Evolutionary conservation across 2,329 filamentous ascomycete genomes (phyloP).

Genomic region (Aspergillus sp.): DNA sequence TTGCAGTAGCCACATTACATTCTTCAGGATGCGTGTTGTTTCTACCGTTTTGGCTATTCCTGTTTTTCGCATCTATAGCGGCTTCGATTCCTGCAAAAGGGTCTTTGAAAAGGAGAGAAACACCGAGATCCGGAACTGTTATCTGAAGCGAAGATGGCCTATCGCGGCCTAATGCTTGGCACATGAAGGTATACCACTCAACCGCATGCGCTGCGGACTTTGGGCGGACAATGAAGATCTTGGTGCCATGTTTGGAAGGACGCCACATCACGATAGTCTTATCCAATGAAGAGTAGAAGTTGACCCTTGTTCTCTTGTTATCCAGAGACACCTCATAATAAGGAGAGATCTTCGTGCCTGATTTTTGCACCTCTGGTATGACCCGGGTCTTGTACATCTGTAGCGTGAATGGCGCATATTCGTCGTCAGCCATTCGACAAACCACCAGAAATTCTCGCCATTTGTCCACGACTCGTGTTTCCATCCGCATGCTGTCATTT

Average conservation of each 20-base stretch:
- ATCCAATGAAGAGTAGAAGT: slow-evolving; percentile 60
- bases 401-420: slow-evolving; percentile 50
- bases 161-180: slow-evolving; percentile 53
- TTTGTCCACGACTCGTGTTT: slow-evolving; percentile 54
- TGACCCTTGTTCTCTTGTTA: slow-evolving; percentile 49
- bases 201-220: slow-evolving; percentile 55
- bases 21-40: slow-evolving; percentile 32
- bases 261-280: slow-evolving; percentile 61
- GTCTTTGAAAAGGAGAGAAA: slow-evolving; percentile 53
- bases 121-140: slow-evolving; percentile 56
- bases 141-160: slow-evolving; percentile 52
- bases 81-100: slow-evolving; percentile 51
- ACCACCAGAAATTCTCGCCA: slow-evolving; percentile 61
- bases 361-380: slow-evolving; percentile 53
- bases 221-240: slow-evolving; percentile 57
- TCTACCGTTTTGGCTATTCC: slow-evolving; percentile 42
- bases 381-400: slow-evolving; percentile 58
- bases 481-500: slow-evolving; percentile 54
- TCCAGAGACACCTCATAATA: slow-evolving; percentile 53
- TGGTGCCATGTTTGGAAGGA: slow-evolving; percentile 47
- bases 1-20: slow-evolving; percentile 48
- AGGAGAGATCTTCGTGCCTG: slow-evolving; percentile 48
- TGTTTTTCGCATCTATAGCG: slow-evolving; percentile 28
- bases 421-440: slow-evolving; percentile 51
- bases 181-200: slow-evolving; percentile 63